Percentiles rank a stretch among this genome's conserved stretches.
Evolutionary conservation across 345 rosid genomes (phyloP).

Genomic region (Eucalyptus shirleyi): DNA sequence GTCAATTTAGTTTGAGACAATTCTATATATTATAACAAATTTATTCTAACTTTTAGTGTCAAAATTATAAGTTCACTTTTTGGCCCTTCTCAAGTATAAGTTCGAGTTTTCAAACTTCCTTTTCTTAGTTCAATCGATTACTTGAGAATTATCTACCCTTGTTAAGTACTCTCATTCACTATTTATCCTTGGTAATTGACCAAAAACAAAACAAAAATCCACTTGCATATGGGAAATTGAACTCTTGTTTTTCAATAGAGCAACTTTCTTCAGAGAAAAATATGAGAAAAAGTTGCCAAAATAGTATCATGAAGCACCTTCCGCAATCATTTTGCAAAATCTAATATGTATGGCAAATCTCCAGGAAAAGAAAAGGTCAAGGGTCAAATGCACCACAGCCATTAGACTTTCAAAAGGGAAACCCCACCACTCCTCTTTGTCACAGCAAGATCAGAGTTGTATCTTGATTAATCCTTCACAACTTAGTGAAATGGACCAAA

Average conservation of each 20-base stretch:
- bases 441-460: not conserved
- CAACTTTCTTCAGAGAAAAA: not conserved
- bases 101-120: not conserved
- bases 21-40: no score
- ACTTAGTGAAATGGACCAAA: not conserved
- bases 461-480: not conserved
- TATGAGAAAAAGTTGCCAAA: not conserved
- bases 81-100: not conserved
- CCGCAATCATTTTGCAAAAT: not conserved
- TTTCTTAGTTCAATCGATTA: not conserved
- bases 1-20: not conserved
- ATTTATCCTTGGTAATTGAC: not conserved
- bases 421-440: not conserved
- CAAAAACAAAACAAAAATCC: no score
- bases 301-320: not conserved
- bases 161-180: not conserved
- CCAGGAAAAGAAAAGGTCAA: not conserved
- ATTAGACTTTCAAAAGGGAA: not conserved
- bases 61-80: not conserved
- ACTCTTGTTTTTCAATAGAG: not conserved
- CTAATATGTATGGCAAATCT: not conserved
- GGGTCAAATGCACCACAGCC: not conserved
- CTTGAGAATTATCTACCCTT: not conserved
- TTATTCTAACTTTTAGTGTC: not conserved
- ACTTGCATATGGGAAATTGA: not conserved